phyloP scores from a whole-genome alignment of 2,329 filamentous ascomycete genomes.

The Beauveria australis region DNA sequence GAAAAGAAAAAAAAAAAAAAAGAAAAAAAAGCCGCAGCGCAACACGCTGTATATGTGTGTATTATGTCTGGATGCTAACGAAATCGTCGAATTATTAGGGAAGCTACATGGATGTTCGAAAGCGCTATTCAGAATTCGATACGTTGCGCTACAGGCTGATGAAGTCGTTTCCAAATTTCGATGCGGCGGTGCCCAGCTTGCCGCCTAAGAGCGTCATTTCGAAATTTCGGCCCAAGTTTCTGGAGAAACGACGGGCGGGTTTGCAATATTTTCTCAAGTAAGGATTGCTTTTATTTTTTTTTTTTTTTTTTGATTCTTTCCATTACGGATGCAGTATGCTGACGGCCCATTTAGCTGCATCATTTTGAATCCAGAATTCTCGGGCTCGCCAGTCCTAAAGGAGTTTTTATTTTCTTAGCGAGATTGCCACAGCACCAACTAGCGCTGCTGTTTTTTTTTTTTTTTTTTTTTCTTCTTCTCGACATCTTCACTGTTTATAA shows the following conservation, averaged over 20 bases:
- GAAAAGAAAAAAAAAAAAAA: too few species aligned
- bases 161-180: conserved; percentile 74
- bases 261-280: conserved; percentile 92
- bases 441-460: not conserved
- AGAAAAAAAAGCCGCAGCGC: too few species aligned
- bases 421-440: not conserved
- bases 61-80: too few species aligned
- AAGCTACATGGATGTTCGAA: conserved; percentile 53
- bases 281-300: conserved; percentile 20
- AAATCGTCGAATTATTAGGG: conserved; percentile 31
- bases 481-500: not conserved
- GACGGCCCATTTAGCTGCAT: conserved; percentile 12
- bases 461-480: not conserved
- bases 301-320: not conserved
- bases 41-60: too few species aligned
- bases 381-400: conserved; percentile 18
- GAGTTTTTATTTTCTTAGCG: conserved; percentile 17
- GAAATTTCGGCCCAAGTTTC: conserved; percentile 74
- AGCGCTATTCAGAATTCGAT: conserved; percentile 90
- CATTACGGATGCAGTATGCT: conserved; percentile 10
- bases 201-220: conserved; percentile 88
- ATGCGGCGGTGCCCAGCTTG: conserved; percentile 76
- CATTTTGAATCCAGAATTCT: conserved; percentile 17
- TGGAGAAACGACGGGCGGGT: conserved; percentile 75
- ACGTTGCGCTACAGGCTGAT: conserved; percentile 66